A percentile compares a stretch with the other conserved stretches of the same genome.
Conservation (phyloP, 106 monocot species). For the Amphibolis antarctica region DNA sequence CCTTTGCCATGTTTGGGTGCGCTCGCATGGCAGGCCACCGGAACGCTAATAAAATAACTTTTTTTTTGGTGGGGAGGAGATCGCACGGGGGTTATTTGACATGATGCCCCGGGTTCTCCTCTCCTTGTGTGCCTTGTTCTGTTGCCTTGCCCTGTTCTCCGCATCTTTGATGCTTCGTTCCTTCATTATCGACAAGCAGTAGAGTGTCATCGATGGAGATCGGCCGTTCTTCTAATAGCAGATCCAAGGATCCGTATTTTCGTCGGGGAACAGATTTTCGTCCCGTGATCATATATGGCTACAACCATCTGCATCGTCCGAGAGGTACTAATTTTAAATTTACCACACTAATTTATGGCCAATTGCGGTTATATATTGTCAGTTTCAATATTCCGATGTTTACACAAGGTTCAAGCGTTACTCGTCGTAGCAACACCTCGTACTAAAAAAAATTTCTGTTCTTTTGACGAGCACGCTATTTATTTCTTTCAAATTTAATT, state of each 20-base stretch:
- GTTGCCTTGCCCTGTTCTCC: not conserved
- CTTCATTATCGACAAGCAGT: not conserved
- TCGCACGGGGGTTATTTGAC: conserved; percentile 5
- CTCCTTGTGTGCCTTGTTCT: not conserved
- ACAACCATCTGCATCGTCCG: not conserved
- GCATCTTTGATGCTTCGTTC: not conserved
- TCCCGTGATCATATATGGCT: not conserved
- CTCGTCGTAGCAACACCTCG: too few species aligned
- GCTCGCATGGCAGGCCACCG: conserved; percentile 4
- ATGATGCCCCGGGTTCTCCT: conserved; percentile 1
- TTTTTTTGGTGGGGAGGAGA: conserved; percentile 1
- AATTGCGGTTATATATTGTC: too few species aligned
- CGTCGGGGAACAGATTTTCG: too few species aligned
- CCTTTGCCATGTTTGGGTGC: conserved; percentile 7
- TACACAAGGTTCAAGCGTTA: too few species aligned
- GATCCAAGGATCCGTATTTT: too few species aligned
- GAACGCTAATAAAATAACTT: not conserved
- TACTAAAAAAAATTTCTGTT: too few species aligned
- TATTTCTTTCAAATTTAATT: too few species aligned
- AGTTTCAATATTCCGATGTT: too few species aligned
- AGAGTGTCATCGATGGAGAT: not conserved
- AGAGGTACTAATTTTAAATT: too few species aligned
- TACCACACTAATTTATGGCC: too few species aligned
- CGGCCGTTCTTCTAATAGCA: too few species aligned
- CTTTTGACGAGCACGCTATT: too few species aligned